Conservation (phyloP, 441 rosid genomes). For the Euphorbia schlechtendalii region DNA sequence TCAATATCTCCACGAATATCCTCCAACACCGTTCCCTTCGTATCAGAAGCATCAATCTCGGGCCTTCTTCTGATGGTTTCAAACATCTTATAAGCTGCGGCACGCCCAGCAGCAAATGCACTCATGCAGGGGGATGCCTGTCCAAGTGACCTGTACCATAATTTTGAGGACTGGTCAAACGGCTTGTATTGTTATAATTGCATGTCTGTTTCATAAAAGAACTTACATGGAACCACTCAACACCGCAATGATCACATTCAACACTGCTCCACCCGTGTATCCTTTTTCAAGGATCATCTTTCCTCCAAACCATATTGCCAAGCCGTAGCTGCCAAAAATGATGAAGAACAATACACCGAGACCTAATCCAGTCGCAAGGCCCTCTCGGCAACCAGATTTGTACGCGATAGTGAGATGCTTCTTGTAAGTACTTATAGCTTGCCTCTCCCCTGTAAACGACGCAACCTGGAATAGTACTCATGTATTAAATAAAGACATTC, state of each 20-base stretch:
- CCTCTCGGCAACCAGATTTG: slow-evolving; percentile 52
- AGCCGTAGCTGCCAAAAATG: slow-evolving; percentile 43
- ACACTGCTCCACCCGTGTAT: slow-evolving; percentile 57
- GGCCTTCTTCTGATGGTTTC: slow-evolving; percentile 69
- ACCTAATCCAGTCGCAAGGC: slow-evolving; percentile 56
- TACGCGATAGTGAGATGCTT: slow-evolving; percentile 54
- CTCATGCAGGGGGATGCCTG: slow-evolving; percentile 67
- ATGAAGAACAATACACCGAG: slow-evolving; percentile 36
- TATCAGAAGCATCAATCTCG: slow-evolving; percentile 57
- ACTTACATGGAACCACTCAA: slow-evolving; percentile 66
- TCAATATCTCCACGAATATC: slow-evolving; percentile 56
- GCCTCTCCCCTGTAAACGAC: slow-evolving; percentile 71
- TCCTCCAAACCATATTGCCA: slow-evolving; percentile 72
- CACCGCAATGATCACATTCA: slow-evolving; percentile 58
- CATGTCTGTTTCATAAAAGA: not conserved
- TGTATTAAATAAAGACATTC: not conserved
- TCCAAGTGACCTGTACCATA: slow-evolving; percentile 56
- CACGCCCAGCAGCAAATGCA: slow-evolving; percentile 73
- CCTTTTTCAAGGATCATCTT: slow-evolving; percentile 65
- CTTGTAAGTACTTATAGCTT: slow-evolving; percentile 51
- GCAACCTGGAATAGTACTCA: slow-evolving; percentile 44
- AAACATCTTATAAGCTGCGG: too few relatives aligned
- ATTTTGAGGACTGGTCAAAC: too few relatives aligned
- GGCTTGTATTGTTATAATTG: not conserved
- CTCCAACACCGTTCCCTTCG: slow-evolving; percentile 35